Base-by-base conservation (phyloP, 2,329 filamentous ascomycete genomes). In the Aureobasidium uvarum region DNA sequence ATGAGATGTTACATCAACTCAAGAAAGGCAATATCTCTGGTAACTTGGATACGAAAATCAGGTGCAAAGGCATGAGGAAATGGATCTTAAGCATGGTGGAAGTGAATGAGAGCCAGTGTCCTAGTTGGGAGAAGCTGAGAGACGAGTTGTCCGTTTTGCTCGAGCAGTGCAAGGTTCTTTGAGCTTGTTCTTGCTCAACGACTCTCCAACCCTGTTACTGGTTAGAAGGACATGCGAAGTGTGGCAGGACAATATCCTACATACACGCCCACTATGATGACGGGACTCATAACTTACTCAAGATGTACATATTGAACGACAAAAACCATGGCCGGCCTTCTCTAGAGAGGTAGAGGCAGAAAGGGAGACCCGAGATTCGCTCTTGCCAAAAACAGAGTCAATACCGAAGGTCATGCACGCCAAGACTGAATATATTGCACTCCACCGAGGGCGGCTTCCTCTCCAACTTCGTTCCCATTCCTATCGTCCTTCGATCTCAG, bases 71-170 rank as follows among this genome's bases (percentile, higher is more conserved):
- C 25, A 60, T 77, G 18, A 68, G 71, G 50, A 68, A 66, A 13
- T 68, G 75, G 51, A 68, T 78, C 23, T 62, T 66, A 14, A 69
- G 69, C 1, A 77, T 78, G 77, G 63, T 77, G n/a, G 41, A 66
- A 25, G 66, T 52, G n/a, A 71, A 76, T 6, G 74, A 77, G 66
- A 48, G 69, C 20, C 58, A 70, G 48, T 69, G 75, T 20, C 68
- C 72, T 60, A 68, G 70, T 0, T 77, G 75, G 50, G 71, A 73
- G 2, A 69, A 74, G n/a, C 72, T 75, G 36, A 62, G 54, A 14
- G 28, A n/a, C 5, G 11, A 20, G 16, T 16, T 67, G 31, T 1
- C 14, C 11, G 28, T 7, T 7, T 5, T 64, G 39, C 38, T 64
- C 5, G 25, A 51, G 23, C 28, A 48, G 31, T 60, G 56, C 31